Percentiles rank a stretch among this genome's conserved stretches.
These are phyloP conservation scores for Phialophora tarda DNA, from an alignment of 2,329 filamentous ascomycete species.

Conservation along the genomic window DNA sequence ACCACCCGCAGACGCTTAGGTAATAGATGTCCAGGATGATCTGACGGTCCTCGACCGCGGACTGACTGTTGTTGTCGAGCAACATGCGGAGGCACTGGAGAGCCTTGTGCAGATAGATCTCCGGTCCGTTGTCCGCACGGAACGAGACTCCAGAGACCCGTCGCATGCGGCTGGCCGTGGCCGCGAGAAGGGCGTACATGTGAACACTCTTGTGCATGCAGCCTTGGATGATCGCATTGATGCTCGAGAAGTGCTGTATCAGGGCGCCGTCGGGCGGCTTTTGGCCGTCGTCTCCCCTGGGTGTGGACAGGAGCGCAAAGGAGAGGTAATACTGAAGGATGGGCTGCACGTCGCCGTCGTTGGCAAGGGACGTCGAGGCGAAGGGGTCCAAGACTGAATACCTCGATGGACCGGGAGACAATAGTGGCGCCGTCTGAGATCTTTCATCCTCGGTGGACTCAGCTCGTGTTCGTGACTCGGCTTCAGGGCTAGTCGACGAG, in stretches of 20 bases:
- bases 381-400: conserved; percentile 10
- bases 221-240: conserved; percentile 26
- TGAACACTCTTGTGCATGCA: conserved; percentile 25
- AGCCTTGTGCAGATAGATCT: conserved; percentile 32
- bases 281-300: not conserved
- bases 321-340: conserved; percentile 29
- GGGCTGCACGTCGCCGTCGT: conserved; percentile 16
- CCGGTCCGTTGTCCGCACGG: conserved; percentile 26
- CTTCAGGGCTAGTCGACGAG: not conserved
- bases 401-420: not conserved
- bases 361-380: conserved; percentile 7
- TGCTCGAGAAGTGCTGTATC: conserved; percentile 22
- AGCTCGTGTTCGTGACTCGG: not conserved
- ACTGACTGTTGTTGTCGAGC: conserved; percentile 16
- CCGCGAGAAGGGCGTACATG: conserved; percentile 28
- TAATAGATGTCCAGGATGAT: conserved; percentile 33
- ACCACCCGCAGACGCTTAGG: conserved; percentile 32
- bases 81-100: conserved; percentile 28
- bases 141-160: conserved; percentile 21
- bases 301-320: conserved; percentile 23
- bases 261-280: conserved; percentile 1
- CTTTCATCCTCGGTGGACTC: not conserved
- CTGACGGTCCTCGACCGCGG: conserved; percentile 23
- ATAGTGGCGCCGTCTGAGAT: not conserved
- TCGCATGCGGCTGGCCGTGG: conserved; percentile 28